These are phyloP conservation scores for Trichoderma koningii DNA, from an alignment of 2,329 filamentous ascomycete genomes.

Conservation along the genomic window DNA sequence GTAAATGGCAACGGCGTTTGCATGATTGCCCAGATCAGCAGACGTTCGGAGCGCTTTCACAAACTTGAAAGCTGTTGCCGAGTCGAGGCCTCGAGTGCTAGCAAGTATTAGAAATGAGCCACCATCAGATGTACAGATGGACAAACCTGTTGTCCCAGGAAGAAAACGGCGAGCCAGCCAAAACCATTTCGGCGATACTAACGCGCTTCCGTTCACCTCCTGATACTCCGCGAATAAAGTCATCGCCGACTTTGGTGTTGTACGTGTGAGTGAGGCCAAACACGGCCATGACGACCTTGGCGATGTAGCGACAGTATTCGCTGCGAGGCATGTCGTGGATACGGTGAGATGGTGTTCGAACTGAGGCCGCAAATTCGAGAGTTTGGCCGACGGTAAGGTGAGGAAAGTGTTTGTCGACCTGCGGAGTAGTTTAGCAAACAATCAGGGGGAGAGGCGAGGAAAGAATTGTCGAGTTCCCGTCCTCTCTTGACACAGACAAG, in stretches of 20 bases:
- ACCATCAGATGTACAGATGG: no score
- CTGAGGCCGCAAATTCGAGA: conserved; percentile 69
- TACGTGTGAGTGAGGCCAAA: conserved; percentile 73
- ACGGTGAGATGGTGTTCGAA: conserved; percentile 66
- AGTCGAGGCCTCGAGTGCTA: conserved; percentile 70
- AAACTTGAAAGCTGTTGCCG: conserved; percentile 72
- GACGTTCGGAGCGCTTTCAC: conserved; percentile 66
- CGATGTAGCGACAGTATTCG: conserved; percentile 63
- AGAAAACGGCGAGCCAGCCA: conserved; percentile 59
- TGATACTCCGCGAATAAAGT: conserved; percentile 70
- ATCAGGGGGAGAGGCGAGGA: no score
- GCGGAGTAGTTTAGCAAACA: not conserved
- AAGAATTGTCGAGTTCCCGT: accelerated
- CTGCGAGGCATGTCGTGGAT: conserved; percentile 62
- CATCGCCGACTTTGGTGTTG: conserved; percentile 73
- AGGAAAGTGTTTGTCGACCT: conserved; percentile 73
- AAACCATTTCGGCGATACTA: conserved; percentile 75
- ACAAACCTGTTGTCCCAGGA: conserved; percentile 68
- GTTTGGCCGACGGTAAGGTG: conserved; percentile 77
- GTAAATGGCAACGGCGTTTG: conserved; percentile 69
- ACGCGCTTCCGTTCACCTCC: conserved; percentile 78
- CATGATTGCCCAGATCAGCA: conserved; percentile 63
- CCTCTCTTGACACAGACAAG: not conserved
- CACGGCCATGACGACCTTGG: conserved; percentile 67
- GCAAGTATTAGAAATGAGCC: not conserved